Base-by-base conservation (phyloP, 352 stramenopile species). In the Phytopythium boreale region DNA sequence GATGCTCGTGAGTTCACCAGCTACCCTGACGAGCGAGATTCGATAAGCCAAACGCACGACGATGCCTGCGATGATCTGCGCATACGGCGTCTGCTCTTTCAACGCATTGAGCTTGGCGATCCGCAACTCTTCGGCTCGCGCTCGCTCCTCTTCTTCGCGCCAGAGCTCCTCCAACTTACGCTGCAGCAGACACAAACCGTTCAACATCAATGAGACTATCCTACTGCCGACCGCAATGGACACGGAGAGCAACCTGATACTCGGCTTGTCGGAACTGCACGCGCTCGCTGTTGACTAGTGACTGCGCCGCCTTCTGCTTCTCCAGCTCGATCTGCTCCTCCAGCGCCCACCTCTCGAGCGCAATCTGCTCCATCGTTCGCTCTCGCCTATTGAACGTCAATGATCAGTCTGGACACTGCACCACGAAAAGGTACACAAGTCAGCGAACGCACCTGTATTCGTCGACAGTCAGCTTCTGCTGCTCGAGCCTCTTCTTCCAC, bases 11-110 rank as follows among this genome's bases (percentile, higher is more conserved):
- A 57, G 12, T 24, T 39, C 20, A 63, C 15, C 52, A 27, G 43
- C 10, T 19, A 31, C 17, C 7, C 43, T 49, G 20, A n/a, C n/a
- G 17, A 49, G 9, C 17, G 43, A 26, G 5, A n/a, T n/a, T n/a
- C n/a, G n/a, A n/a, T 26, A 15, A 22, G 19, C 43, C 12, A 49
- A n/a, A 53, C 69, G 19, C 71, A 91, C 82, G 62, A 76, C 59
- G 39, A 93, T 88, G 34, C 69, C 69, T 1, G 79, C 72, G 41
- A 93, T 63, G 31, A 71, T 80, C 53, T 89, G 82, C 4, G 82
- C 82, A 51, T 93, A 93, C 20, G 84, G 82, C 11, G 79, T 86
- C 57, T 80, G 72, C 39, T 88, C 75, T 29, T 90, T 90, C 24
- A 92, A 63, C 1, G 77, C 79, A 15, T 88, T 78, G 46, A 93